phyloP scores from a whole-genome alignment of 169 alveolate species.

The Eimeria sp. region DNA sequence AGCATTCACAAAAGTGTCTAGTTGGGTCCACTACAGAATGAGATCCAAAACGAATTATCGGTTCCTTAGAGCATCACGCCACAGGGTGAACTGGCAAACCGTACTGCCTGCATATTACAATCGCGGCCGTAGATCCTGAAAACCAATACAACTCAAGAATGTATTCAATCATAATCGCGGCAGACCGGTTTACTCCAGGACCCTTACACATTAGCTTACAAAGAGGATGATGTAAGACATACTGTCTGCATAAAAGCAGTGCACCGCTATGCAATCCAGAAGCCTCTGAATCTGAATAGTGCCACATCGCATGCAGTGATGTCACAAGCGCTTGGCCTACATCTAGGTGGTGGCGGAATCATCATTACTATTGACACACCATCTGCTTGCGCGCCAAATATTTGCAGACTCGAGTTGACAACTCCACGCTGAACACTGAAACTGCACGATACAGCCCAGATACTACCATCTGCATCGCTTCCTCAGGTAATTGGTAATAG shows the following conservation, averaged over 20 bases:
- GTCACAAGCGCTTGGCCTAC: neutral
- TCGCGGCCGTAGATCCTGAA: no score
- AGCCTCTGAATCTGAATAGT: neutral
- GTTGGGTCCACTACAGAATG: neutral
- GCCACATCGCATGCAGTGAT: neutral
- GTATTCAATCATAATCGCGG: no score
- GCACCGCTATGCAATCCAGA: neutral
- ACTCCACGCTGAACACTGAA: neutral
- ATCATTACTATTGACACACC: neutral
- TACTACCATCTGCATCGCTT: neutral
- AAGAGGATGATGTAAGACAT: neutral
- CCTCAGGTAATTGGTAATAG: neutral
- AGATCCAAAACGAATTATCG: neutral
- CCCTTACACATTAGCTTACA: no score
- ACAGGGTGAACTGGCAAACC: neutral
- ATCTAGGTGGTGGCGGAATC: neutral
- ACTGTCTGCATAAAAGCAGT: neutral
- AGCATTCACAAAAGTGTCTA: neutral
- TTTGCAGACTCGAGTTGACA: neutral
- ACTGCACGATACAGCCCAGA: neutral
- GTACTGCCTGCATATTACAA: neutral
- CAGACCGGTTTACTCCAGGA: no score
- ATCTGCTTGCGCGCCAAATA: neutral
- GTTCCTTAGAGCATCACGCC: neutral
- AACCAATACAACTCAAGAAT: no score